Conservation (phyloP, 2,329 filamentous ascomycete genomes). For the Colletotrichum spinosum region DNA sequence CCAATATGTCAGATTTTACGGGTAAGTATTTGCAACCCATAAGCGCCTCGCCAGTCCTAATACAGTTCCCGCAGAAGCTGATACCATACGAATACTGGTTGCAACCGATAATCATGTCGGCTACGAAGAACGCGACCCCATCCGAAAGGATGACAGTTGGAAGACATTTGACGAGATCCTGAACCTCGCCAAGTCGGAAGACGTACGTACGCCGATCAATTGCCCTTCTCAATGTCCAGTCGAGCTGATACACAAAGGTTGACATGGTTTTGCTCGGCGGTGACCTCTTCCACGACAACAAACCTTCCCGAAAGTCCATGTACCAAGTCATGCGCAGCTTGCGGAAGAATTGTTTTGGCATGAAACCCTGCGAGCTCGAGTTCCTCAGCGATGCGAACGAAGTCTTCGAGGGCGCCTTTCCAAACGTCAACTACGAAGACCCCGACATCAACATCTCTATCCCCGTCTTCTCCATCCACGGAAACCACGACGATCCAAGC, state of each 20-base stretch:
- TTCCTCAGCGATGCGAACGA: constrained; percentile 93
- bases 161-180: constrained; percentile 95
- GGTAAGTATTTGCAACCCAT: constrained; percentile 3
- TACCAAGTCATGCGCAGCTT: constrained; percentile 97
- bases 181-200: constrained; percentile 84
- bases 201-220: constrained; percentile 62
- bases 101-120: constrained; percentile 98
- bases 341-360: constrained; percentile 91
- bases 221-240: background rate
- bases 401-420: constrained; percentile 89
- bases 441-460: constrained; percentile 97
- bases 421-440: constrained; percentile 98
- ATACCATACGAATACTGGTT: constrained; percentile 94
- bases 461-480: constrained; percentile 97
- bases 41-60: background rate
- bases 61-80: constrained; percentile 61
- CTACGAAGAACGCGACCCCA: constrained; percentile 91
- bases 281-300: constrained; percentile 98
- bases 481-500: constrained; percentile 98
- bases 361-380: constrained; percentile 95
- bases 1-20: constrained; percentile 32
- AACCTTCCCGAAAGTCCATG: constrained; percentile 93
- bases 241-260: constrained; percentile 59
- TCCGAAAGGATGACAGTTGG: constrained; percentile 98
- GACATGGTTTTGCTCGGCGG: constrained; percentile 97